Evolutionary conservation across 495 filamentous ascomycete species (phyloP).

Genomic region (Choiromyces venosus): DNA sequence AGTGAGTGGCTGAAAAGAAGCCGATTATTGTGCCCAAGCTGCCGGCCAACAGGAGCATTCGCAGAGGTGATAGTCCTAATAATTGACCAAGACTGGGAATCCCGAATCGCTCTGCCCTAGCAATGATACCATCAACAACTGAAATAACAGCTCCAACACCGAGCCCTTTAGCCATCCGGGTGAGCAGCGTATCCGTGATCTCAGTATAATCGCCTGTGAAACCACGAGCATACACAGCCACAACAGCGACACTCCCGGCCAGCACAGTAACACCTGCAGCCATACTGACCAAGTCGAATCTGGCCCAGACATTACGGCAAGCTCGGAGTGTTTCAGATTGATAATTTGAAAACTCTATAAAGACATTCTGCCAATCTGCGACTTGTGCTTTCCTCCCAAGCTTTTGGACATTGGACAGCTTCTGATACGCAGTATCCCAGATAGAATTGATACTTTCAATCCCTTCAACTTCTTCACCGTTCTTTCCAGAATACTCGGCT

Average conservation of each 20-base stretch:
- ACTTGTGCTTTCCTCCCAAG: conserved; percentile 13
- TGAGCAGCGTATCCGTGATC: conserved; percentile 51
- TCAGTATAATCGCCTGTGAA: conserved; percentile 51
- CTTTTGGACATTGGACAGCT: conserved; percentile 18
- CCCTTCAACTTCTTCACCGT: conserved; percentile 38
- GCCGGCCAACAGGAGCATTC: conserved; percentile 40
- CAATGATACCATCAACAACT: conserved; percentile 24
- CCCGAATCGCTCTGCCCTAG: background rate
- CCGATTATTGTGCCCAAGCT: conserved; percentile 60
- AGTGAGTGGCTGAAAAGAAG: conserved; percentile 54
- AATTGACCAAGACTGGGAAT: background rate
- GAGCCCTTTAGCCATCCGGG: conserved; percentile 46
- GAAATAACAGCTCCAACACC: conserved; percentile 46
- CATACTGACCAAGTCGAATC: conserved; percentile 85
- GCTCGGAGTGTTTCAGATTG: conserved; percentile 69
- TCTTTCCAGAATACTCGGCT: conserved; percentile 52
- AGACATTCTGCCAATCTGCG: conserved; percentile 45
- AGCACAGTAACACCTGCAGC: conserved; percentile 67
- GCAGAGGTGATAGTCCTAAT: conserved; percentile 26
- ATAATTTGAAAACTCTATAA: conserved; percentile 62
- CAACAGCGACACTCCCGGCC: conserved; percentile 56
- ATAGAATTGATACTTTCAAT: conserved; percentile 3
- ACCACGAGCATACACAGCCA: conserved; percentile 67
- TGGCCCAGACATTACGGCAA: conserved; percentile 84
- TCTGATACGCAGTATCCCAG: conserved; percentile 32